These are phyloP conservation scores for Colletotrichum australisinense DNA, from an alignment of 2,329 filamentous ascomycete species.

Conservation along the genomic window DNA sequence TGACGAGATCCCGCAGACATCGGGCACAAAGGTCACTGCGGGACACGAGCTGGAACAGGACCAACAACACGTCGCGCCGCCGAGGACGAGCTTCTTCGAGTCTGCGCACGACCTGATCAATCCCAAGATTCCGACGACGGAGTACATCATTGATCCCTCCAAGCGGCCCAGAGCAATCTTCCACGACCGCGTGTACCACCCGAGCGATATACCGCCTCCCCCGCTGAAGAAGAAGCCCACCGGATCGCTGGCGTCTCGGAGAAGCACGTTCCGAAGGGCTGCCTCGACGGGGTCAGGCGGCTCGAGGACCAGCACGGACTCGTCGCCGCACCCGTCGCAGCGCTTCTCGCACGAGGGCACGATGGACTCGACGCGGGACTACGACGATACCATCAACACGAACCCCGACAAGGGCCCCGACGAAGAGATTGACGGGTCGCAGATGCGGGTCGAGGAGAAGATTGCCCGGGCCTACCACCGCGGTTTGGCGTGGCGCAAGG, in stretches of 20 bases:
- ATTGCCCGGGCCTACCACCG: conserved; percentile 96
- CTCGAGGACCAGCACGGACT: conserved; percentile 37
- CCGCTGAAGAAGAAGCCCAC: conserved; percentile 69
- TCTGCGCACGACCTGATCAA: conserved; percentile 93
- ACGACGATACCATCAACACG: conserved; percentile 62
- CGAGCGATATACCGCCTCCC: conserved; percentile 89
- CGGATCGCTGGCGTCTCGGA: conserved; percentile 46
- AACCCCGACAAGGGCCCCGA: conserved; percentile 54
- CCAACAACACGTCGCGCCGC: conserved; percentile 75
- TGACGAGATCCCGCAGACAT: conserved; percentile 49
- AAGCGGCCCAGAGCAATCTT: conserved; percentile 91
- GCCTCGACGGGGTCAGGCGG: conserved; percentile 30
- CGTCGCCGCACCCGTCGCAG: conserved; percentile 39
- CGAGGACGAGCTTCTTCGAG: conserved; percentile 93
- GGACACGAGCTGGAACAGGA: conserved; percentile 62
- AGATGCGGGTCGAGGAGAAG: conserved; percentile 95
- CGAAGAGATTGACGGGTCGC: conserved; percentile 65
- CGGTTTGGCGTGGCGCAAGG: conserved; percentile 94
- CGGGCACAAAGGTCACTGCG: conserved; percentile 56
- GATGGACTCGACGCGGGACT: conserved; percentile 58
- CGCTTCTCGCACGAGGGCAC: conserved; percentile 55
- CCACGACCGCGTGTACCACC: conserved; percentile 95
- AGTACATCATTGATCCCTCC: conserved; percentile 86
- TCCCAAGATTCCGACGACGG: conserved; percentile 83
- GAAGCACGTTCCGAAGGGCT: conserved; percentile 42